These are phyloP conservation scores for Cercis canadensis DNA, from an alignment of 306 rosid genomes.

Conservation along the genomic window DNA sequence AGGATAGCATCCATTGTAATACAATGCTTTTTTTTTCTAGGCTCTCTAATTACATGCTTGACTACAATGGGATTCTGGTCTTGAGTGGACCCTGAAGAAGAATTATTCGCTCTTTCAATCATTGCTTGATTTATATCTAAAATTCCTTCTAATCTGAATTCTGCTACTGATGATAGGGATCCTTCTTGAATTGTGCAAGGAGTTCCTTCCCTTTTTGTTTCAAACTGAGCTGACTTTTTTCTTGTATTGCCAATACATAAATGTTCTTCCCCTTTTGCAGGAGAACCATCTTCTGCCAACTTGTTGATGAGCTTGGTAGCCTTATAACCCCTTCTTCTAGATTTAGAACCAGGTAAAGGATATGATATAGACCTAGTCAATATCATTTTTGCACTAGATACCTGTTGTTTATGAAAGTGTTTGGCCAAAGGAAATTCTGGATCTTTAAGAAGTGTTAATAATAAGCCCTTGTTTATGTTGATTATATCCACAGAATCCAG, in stretches of 20 bases:
- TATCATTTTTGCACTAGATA: too few relatives aligned
- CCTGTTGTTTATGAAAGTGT: too few relatives aligned
- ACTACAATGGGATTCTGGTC: constrained; percentile 34
- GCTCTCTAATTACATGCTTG: constrained; percentile 48
- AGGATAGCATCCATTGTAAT: constrained; percentile 52
- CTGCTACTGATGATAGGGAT: neutral
- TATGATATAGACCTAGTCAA: too few relatives aligned
- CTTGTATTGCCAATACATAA: too few relatives aligned
- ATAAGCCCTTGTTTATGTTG: constrained; percentile 50
- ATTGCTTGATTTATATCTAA: too few relatives aligned
- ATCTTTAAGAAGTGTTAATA: constrained; percentile 47
- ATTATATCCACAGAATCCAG: constrained; percentile 53
- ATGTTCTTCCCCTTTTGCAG: too few relatives aligned
- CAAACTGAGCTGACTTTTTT: too few relatives aligned
- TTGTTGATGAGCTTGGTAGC: too few relatives aligned
- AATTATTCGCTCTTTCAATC: neutral
- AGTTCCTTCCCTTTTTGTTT: too few relatives aligned
- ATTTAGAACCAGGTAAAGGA: too few relatives aligned
- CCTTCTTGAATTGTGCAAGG: neutral
- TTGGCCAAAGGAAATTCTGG: constrained; percentile 56
- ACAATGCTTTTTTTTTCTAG: constrained; percentile 42
- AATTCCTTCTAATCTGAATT: neutral
- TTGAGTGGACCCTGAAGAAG: constrained; percentile 4
- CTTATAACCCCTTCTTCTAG: too few relatives aligned
- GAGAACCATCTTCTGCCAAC: too few relatives aligned